Evolutionary conservation across 129 eudicot genomes (phyloP).

Genomic region (Silybum marianum): DNA sequence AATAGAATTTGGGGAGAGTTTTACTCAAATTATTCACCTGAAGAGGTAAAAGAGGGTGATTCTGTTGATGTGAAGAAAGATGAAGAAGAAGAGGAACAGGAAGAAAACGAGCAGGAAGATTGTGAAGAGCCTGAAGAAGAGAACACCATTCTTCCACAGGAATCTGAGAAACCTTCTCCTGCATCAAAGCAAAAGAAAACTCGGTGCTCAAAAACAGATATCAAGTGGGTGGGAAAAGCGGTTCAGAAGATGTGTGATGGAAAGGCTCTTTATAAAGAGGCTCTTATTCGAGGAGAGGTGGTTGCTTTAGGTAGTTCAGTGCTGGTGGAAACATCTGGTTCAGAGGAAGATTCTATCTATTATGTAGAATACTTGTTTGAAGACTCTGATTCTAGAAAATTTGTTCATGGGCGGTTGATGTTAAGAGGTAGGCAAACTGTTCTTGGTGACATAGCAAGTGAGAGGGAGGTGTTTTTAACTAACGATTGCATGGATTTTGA

Average conservation of each 20-base stretch:
- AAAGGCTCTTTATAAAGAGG: conserved; percentile 56
- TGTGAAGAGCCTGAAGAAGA: conserved; percentile 54
- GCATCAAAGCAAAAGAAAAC: conserved; percentile 39
- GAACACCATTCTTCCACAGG: conserved; percentile 16
- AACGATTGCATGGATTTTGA: conserved; percentile 76
- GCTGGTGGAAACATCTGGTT: conserved; percentile 46
- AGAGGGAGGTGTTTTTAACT: conserved; percentile 81
- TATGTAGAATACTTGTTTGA: conserved; percentile 88
- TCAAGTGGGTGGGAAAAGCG: conserved; percentile 69
- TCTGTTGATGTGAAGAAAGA: conserved; percentile 54
- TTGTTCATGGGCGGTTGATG: conserved; percentile 78
- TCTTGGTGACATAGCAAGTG: conserved; percentile 79
- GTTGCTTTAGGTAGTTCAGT: conserved; percentile 67
- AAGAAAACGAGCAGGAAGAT: conserved; percentile 69
- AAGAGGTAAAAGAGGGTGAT: conserved; percentile 56
- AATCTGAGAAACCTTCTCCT: conserved; percentile 27
- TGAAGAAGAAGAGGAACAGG: conserved; percentile 62
- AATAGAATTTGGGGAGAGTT: conserved; percentile 95
- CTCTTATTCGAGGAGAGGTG: conserved; percentile 52
- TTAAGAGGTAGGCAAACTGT: conserved; percentile 72
- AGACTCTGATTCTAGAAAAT: conserved; percentile 56
- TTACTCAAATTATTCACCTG: conserved; percentile 84
- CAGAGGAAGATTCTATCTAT: conserved; percentile 53
- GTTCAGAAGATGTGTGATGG: conserved; percentile 50
- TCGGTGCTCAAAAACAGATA: conserved; percentile 31